Evolutionary conservation across 1,284 basidiomycete species (phyloP).

Genomic region (Heterobasidion annosum): DNA sequence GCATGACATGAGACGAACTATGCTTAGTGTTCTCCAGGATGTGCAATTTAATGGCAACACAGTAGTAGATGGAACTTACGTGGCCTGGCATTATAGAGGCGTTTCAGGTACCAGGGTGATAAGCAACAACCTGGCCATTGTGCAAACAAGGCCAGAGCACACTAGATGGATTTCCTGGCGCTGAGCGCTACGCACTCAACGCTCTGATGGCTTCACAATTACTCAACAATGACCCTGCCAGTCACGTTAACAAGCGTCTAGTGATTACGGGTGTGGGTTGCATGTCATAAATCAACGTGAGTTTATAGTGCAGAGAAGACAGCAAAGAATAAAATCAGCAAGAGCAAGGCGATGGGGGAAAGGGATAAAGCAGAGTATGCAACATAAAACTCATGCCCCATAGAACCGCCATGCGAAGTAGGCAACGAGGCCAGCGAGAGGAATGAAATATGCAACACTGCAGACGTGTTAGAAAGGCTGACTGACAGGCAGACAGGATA

Average conservation of each 20-base stretch:
- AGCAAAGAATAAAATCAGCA: not conserved
- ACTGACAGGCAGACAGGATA: conserved; percentile 8
- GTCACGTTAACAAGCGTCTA: not conserved
- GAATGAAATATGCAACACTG: conserved; percentile 74
- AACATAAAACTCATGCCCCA: conserved; percentile 7
- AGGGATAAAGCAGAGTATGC: not conserved
- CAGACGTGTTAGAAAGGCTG: conserved; percentile 4
- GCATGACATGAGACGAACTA: no score
- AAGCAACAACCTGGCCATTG: no score
- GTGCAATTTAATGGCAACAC: no score
- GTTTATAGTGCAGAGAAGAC: not conserved
- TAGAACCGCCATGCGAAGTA: conserved; percentile 82
- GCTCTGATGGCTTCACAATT: not conserved
- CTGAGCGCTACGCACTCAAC: not conserved
- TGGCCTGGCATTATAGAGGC: no score
- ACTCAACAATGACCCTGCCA: no score
- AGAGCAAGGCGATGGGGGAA: not conserved
- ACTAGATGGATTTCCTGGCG: no score
- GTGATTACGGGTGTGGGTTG: not conserved
- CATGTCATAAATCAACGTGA: not conserved
- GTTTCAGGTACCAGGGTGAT: no score
- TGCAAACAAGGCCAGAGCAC: no score
- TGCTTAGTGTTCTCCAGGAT: no score
- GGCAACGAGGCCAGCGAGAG: conserved; percentile 62
- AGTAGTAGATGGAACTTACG: no score